A percentile compares a stretch with the other conserved stretches of the same genome.
Evolutionary conservation across 2,329 filamentous ascomycete species (phyloP).

Genomic region (Aspergillus carbonarius): DNA sequence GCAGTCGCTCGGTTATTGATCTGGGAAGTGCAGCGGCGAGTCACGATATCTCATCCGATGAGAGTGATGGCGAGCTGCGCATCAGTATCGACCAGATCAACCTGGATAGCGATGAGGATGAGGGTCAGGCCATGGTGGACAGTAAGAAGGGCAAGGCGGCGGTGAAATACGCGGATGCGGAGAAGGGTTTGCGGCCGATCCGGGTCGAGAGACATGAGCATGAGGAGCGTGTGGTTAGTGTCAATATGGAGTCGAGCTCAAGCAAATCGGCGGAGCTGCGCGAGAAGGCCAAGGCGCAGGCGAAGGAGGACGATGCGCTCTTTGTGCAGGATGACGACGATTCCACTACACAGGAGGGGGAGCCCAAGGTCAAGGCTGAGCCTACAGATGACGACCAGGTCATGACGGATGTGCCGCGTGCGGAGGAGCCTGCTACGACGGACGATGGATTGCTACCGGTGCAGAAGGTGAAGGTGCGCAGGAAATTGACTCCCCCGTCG

Average conservation of each 20-base stretch:
- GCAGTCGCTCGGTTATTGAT: constrained; percentile 31
- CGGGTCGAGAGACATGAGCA: constrained; percentile 58
- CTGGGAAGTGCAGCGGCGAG: constrained; percentile 19
- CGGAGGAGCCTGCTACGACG: constrained; percentile 24
- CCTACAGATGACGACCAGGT: constrained; percentile 47
- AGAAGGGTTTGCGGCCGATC: constrained; percentile 49
- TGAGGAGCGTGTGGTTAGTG: constrained; percentile 52
- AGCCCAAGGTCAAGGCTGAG: constrained; percentile 54
- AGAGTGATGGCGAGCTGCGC: constrained; percentile 46
- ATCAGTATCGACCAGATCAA: constrained; percentile 60
- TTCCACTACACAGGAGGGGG: constrained; percentile 13
- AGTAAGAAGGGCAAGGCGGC: constrained; percentile 37
- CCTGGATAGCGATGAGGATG: constrained; percentile 54
- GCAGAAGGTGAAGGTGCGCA: constrained; percentile 37
- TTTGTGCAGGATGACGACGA: constrained; percentile 21
- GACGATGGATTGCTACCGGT: constrained; percentile 37
- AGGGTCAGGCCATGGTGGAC: constrained; percentile 22
- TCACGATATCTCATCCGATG: constrained; percentile 44
- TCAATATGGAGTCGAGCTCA: constrained; percentile 55
- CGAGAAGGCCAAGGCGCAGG: constrained; percentile 34
- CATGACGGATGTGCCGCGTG: constrained; percentile 36
- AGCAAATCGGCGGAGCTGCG: constrained; percentile 45
- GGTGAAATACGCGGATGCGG: constrained; percentile 21
- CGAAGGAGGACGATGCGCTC: constrained; percentile 29
- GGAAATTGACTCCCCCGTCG: constrained; percentile 28